These are phyloP conservation scores for Candolleomyces efflorescens DNA, from an alignment of 768 basidiomycete species.

Conservation along the genomic window DNA sequence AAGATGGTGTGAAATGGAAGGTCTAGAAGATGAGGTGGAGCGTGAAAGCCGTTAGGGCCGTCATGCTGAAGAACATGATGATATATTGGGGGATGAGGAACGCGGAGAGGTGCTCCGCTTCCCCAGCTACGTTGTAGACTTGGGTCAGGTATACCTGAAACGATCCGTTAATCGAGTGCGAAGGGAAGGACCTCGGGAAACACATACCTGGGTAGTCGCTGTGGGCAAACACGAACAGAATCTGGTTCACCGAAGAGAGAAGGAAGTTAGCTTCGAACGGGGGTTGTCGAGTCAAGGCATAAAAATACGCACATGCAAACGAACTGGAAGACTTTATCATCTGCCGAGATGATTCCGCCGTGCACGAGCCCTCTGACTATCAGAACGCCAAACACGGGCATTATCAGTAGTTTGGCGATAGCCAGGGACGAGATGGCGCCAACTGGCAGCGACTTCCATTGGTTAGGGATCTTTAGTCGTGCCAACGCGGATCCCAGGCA, in stretches of 20 bases:
- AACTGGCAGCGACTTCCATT: slow-evolving; percentile 40
- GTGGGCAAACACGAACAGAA: slow-evolving; percentile 60
- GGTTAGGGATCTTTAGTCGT: slow-evolving; percentile 45
- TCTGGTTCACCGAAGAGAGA: slow-evolving; percentile 22
- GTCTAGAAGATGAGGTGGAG: slow-evolving; percentile 38
- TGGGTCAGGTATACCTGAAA: slow-evolving; percentile 58
- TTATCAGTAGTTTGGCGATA: slow-evolving; percentile 48
- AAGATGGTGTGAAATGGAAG: too few relatives aligned
- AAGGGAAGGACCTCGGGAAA: background rate
- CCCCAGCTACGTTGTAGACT: slow-evolving; percentile 62
- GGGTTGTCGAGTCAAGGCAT: background rate
- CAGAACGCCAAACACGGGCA: slow-evolving; percentile 58
- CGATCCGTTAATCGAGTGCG: background rate
- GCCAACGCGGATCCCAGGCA: slow-evolving; percentile 63
- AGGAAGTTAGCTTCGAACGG: background rate
- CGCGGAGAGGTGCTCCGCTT: slow-evolving; percentile 54
- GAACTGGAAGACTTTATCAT: slow-evolving; percentile 59
- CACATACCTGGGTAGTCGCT: slow-evolving; percentile 50
- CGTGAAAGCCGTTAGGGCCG: slow-evolving; percentile 43
- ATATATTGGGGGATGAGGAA: slow-evolving; percentile 64
- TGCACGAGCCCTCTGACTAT: slow-evolving; percentile 49
- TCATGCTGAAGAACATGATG: slow-evolving; percentile 49
- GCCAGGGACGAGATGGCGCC: slow-evolving; percentile 54
- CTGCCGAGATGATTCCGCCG: slow-evolving; percentile 39
- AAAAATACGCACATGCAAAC: slow-evolving; percentile 56